Evolutionary conservation across 116 monocot genomes (phyloP), one percentile per base, ranked within the genome.

Genomic region (Posidonia oceanica): DNA sequence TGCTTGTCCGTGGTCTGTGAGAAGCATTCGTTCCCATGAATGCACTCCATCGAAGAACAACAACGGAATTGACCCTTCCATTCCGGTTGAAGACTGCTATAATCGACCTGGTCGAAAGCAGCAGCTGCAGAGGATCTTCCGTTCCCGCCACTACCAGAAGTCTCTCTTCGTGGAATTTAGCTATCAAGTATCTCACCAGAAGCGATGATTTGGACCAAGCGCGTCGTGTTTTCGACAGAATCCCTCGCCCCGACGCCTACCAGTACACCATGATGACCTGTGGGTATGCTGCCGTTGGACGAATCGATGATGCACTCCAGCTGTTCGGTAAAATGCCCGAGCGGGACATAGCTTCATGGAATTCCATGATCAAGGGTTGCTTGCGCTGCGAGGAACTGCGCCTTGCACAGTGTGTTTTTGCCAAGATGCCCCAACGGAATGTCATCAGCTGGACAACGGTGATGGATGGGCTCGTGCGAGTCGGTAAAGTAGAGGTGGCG

Each of bases 261-360:
- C 71, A 76, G 41, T 71, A 54, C 61, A 78, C 78, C 68, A 62
- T 61, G 61, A 61, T 72, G 67, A 67, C 68, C 67, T 54, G 4
- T 2, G 72, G 53, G 1, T 71, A 72, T 61, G 68, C 22, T 8
- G 22, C 61, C 10, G 14, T 36, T 17, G 62, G 67, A 36, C 48
- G 61, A n/a, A 59, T 68, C 3, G 20, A 15, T 2, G 67, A 78
- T 20, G 72, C 78, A 40, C 72, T 78, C 20, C 67, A 52, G 5
- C 71, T 87, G 22, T 87, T 87, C 39, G 73, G 75, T 54, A 64
- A 55, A 42, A 87, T 87, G 80, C 70, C 87, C 0, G 54, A 52
- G 8, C 69, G 59, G 22, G 80, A 86, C 41, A 40, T 71, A 3
- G 78, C 69, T 0, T 80, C 80, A 7, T 86, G 80, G 86, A 86